A percentile compares a stretch with the other conserved stretches of the same genome.
phyloP scores from a whole-genome alignment of 208 protist species.

The Leishmania guyanensis region DNA sequence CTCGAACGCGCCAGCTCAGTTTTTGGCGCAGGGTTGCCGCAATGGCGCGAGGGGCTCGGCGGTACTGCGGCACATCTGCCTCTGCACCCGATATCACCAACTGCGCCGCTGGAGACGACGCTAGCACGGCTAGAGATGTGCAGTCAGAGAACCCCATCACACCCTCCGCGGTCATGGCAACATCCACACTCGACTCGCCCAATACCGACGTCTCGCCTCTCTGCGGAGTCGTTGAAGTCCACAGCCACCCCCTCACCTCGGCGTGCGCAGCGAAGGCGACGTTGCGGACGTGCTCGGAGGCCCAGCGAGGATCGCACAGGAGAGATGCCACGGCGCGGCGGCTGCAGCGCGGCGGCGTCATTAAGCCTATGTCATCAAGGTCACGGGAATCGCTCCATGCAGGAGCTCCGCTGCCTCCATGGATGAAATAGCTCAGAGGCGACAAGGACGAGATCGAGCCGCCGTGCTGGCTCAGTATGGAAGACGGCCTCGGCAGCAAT shows the following conservation, averaged over 20 bases:
- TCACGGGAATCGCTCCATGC: neutral
- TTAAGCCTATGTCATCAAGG: conserved; percentile 6
- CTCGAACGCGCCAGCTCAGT: conserved; percentile 63
- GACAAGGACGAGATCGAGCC: too few relatives aligned
- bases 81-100: neutral
- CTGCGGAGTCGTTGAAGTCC: neutral
- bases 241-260: conserved; percentile 9
- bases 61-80: conserved; percentile 22
- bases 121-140: neutral
- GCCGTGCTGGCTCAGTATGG: neutral
- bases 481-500: too few relatives aligned
- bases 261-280: conserved; percentile 12
- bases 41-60: conserved; percentile 40
- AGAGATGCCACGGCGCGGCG: conserved; percentile 3
- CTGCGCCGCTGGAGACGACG: neutral
- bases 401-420: neutral
- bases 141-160: neutral
- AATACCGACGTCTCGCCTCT: neutral
- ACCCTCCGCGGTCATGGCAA: neutral
- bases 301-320: conserved; percentile 24
- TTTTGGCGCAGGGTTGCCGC: conserved; percentile 42
- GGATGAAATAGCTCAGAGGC: neutral
- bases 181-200: neutral
- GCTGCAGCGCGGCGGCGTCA: conserved; percentile 11
- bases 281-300: conserved; percentile 14